These are phyloP conservation scores for Cladosporium velox DNA, from an alignment of 2,329 filamentous ascomycete genomes.

Conservation along the genomic window DNA sequence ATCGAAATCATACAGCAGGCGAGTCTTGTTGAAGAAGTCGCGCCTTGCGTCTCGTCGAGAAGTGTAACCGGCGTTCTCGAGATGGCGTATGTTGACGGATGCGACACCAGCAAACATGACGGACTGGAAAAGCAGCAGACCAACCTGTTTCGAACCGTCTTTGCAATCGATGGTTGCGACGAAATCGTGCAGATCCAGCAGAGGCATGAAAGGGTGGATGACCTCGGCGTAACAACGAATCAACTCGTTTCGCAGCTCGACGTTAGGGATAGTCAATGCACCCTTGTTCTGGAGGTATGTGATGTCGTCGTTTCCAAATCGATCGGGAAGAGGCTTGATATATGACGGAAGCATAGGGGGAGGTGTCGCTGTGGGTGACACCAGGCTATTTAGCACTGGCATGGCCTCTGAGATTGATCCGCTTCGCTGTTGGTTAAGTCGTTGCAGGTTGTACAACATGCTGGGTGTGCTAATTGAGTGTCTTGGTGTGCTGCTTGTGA, in stretches of 20 bases:
- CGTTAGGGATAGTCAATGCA: constrained; percentile 73
- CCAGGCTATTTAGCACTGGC: constrained; percentile 29
- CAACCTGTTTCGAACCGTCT: constrained; percentile 72
- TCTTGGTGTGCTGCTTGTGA: constrained; percentile 25
- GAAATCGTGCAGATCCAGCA: constrained; percentile 69
- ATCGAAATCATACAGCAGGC: constrained; percentile 91
- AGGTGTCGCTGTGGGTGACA: constrained; percentile 32
- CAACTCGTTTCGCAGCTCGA: constrained; percentile 73
- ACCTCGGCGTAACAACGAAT: constrained; percentile 83
- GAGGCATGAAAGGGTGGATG: constrained; percentile 91
- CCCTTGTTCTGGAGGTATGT: constrained; percentile 82
- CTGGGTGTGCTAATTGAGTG: constrained; percentile 33
- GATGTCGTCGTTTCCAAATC: constrained; percentile 79
- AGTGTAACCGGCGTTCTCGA: constrained; percentile 75
- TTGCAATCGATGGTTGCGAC: constrained; percentile 61
- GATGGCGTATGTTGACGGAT: constrained; percentile 77
- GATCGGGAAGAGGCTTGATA: constrained; percentile 75
- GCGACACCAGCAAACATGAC: constrained; percentile 93
- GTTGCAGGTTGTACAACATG: constrained; percentile 36
- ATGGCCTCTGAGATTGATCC: constrained; percentile 29
- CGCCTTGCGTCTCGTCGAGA: constrained; percentile 81
- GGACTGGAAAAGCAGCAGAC: constrained; percentile 86
- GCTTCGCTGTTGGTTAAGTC: constrained; percentile 29
- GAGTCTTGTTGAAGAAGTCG: constrained; percentile 83
- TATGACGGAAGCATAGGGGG: constrained; percentile 61